phyloP scores from a whole-genome alignment of 257 asterid species.

The Cruciata laevipes region DNA sequence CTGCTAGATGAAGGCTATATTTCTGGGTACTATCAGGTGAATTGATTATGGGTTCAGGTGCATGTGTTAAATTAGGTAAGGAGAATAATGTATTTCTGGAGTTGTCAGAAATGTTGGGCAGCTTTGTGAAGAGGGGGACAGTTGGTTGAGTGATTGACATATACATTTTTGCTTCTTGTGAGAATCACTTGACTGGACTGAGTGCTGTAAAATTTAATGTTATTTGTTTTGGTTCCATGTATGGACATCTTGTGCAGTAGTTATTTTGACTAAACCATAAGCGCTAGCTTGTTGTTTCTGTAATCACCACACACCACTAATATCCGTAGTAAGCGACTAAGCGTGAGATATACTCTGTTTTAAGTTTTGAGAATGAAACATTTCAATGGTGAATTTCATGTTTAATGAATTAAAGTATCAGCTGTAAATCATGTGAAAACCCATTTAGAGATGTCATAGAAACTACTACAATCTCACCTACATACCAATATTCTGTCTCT shows the following conservation, averaged over 20 bases:
- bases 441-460: neutral
- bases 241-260: neutral
- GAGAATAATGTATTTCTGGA: neutral
- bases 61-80: no score
- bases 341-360: neutral
- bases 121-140: no score
- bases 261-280: neutral
- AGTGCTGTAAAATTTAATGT: neutral
- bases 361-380: neutral
- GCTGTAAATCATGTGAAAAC: neutral
- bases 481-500: neutral
- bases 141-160: neutral
- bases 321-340: neutral
- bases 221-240: neutral
- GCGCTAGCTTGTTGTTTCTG: neutral
- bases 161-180: no score
- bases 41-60: neutral
- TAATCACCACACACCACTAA: neutral
- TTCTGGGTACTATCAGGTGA: neutral
- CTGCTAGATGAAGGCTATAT: neutral
- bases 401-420: neutral
- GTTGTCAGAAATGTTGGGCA: neutral
- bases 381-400: neutral
- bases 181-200: no score
- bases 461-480: neutral